Evolutionary conservation across 2,329 filamentous ascomycete species (phyloP), one percentile per base, ranked within the genome.

Genomic region (Blastomyces parvus): DNA sequence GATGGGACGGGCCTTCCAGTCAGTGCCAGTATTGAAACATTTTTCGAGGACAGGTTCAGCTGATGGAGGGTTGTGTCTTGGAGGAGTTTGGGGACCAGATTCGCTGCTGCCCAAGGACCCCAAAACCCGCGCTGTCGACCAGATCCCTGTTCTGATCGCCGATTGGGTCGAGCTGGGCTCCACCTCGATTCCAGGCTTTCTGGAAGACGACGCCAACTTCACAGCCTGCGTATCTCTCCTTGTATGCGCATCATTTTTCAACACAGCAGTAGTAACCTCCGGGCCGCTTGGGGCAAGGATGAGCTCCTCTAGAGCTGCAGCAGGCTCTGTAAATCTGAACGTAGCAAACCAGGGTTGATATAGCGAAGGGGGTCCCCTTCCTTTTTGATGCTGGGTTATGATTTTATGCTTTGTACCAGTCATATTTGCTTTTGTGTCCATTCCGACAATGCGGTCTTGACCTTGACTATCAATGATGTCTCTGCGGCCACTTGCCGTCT

Each of bases 41-140:
- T 61, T 61, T 59, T 59, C 46, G 36, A 59, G 63, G 46, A 66
- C 56, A 59, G 25, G 62, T 63, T 63, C 65, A 68, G 67, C 65
- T 67, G 65, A 67, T 64, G 66, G 67, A 64, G 66, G 67, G 67
- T 64, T 44, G 60, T 59, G 62, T 68, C 67, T 68, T 68, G 67
- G 66, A 62, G 53, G 57, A 59, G 65, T 63, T 68, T 64, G 19
- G 48, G 27, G 59, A 62, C 66, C 61, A 64, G 67, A 69, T 69
- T 69, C 67, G 67, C 65, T 63, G 63, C 57, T 44, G 8, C 44
- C 56, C 46, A 57, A 61, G 55, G 57, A 42, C 61, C 61, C 67
- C 63, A 66, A 64, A 64, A 58, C 60, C 55, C 38, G 60, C 27
- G 58, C 46, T 44, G 55, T 61, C n/a, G 59, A 40, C 30, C 38